Evolutionary conservation across 2,329 filamentous ascomycete genomes (phyloP).

Genomic region (Camillea tinctor): DNA sequence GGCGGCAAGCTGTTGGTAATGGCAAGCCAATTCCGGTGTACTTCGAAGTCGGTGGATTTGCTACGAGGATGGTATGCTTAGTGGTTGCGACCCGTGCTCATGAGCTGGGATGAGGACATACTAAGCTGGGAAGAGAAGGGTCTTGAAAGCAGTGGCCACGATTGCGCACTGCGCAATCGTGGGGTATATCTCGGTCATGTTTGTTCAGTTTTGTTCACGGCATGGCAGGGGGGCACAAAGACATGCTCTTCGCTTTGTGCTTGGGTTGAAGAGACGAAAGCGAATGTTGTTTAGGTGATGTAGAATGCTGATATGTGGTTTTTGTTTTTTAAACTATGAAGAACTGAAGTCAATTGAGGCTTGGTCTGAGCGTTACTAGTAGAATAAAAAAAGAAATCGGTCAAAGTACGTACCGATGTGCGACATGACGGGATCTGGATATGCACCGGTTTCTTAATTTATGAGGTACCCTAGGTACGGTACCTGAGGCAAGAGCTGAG

Average conservation of each 20-base stretch:
- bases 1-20: constrained; percentile 87
- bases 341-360: constrained; percentile 27
- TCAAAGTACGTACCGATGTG: constrained; percentile 21
- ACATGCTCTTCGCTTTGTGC: background rate
- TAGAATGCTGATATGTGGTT: constrained; percentile 3
- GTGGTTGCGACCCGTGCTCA: background rate
- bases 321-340: constrained; percentile 1
- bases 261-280: background rate
- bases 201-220: constrained; percentile 17
- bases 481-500: background rate
- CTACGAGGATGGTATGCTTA: constrained; percentile 44
- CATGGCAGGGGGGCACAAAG: constrained; percentile 2
- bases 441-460: background rate
- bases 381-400: constrained; percentile 17
- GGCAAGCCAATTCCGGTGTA: constrained; percentile 97
- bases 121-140: constrained; percentile 93
- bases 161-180: constrained; percentile 86
- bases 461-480: background rate
- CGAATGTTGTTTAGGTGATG: background rate
- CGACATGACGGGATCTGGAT: constrained; percentile 8
- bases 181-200: constrained; percentile 80
- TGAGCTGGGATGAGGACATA: constrained; percentile 48
- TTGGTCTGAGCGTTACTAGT: constrained; percentile 17
- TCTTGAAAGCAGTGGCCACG: constrained; percentile 83
- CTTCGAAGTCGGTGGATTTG: constrained; percentile 98